Evolutionary conservation across 352 stramenopile species (phyloP).

Genomic region (Stramenopiles sp.): DNA sequence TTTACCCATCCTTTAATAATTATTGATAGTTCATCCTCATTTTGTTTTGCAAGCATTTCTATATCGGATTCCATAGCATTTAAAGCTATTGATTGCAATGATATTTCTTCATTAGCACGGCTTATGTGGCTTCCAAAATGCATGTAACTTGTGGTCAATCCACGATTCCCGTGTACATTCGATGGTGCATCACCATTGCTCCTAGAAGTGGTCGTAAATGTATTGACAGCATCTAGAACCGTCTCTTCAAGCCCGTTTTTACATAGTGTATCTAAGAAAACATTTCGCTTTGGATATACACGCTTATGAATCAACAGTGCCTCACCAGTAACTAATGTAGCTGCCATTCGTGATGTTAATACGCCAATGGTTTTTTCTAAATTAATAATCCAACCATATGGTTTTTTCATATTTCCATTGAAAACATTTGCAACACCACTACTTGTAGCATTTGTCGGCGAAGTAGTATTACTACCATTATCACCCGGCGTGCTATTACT

Average conservation of each 20-base stretch:
- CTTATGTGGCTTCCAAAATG: background rate
- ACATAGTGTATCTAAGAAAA: background rate
- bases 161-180: background rate
- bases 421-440: no score
- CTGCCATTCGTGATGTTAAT: conserved; percentile 30
- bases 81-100: no score
- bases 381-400: conserved; percentile 26
- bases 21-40: background rate
- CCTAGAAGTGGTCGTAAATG: background rate
- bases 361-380: conserved; percentile 40
- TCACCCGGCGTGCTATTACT: no score
- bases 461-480: background rate
- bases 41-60: background rate
- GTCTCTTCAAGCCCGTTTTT: background rate
- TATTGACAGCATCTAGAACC: background rate
- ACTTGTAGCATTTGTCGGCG: no score
- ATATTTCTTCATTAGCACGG: background rate
- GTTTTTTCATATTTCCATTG: background rate
- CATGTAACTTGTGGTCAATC: background rate
- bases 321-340: conserved; percentile 33
- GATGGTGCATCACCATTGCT: conserved; percentile 20
- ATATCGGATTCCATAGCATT: no score
- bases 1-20: background rate
- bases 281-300: background rate
- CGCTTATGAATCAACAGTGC: conserved; percentile 1